Evolutionary conservation across 768 basidiomycete genomes (phyloP), one percentile per base, ranked within the genome.

Genomic region (Flagelloscypha sp.): DNA sequence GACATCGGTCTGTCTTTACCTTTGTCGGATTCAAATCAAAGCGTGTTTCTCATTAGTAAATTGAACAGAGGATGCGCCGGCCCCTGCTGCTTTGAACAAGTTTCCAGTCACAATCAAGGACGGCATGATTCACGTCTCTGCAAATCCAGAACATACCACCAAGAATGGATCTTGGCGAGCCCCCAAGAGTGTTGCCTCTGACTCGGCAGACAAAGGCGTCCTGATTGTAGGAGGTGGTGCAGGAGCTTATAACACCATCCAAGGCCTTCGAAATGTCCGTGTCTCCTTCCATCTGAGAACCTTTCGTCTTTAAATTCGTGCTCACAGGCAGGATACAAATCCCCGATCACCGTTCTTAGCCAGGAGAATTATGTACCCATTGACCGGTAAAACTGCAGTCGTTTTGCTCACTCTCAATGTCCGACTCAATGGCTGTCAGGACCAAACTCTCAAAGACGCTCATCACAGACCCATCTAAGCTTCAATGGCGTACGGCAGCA

Each of bases 391-490:
- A 48, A 11, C 13, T 27, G 33, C 16, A 27, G 10, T 22, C n/a
- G 17, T 27, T 24, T 27, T 35, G 22, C 13, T 39, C 10, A 41
- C 28, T 28, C 36, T 39, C n/a, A n/a, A n/a, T 30, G 25, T 32
- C 13, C 15, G 33, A 33, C n/a, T 45, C 36, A n/a, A 13, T 25
- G 25, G 23, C 10, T 21, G 8, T 23, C 44, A 85, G 87, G 41
- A 92, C 92, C 27, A 93, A 85, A 59, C 65, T 94, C 36, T 88
- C 86, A 58, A 94, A 95, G 57, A 78, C 77, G 3, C 74, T 94
- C 34, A 69, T 80, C 27, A 79, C 80, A 12, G 86, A 92, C 47
- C 57, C 79, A 2, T 59, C 74, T n/a, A 88, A 89, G 58, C 57
- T 93, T 22, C 75, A 83, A 54, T 85, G 72, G 67, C 72, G 76